phyloP scores from a whole-genome alignment of 495 filamentous ascomycete species.

The Podospora appendiculata region DNA sequence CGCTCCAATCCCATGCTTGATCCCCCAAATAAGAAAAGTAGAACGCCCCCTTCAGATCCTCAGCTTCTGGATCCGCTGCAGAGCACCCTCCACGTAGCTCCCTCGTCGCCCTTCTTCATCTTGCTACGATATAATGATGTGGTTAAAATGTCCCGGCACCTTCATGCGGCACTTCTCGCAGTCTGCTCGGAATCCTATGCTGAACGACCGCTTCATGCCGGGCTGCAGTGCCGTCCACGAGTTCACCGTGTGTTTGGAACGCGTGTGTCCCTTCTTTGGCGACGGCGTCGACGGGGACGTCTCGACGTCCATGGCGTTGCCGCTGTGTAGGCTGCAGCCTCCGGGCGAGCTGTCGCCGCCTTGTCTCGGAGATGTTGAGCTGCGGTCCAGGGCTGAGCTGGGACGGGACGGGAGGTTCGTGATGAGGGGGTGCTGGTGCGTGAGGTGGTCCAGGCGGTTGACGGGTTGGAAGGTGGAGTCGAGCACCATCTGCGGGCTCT shows the following conservation, averaged over 20 bases:
- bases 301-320: constrained; percentile 18
- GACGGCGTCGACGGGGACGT: constrained; percentile 24
- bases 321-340: constrained; percentile 4
- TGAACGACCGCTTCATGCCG: constrained; percentile 59
- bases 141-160: constrained; percentile 82
- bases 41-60: not conserved
- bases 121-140: constrained; percentile 57
- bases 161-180: constrained; percentile 77
- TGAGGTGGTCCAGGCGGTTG: constrained; percentile 22
- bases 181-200: constrained; percentile 78
- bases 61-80: not conserved
- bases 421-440: constrained; percentile 29
- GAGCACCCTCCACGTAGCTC: not conserved
- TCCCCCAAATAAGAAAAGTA: constrained; percentile 1
- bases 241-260: constrained; percentile 40
- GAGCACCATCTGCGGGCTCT: constrained; percentile 30
- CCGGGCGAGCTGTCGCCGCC: not conserved
- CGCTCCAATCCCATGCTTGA: too few species aligned
- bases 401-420: constrained; percentile 11
- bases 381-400: constrained; percentile 10
- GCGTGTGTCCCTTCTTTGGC: constrained; percentile 32
- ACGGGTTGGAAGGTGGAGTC: constrained; percentile 20
- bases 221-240: constrained; percentile 40
- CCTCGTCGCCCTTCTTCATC: not conserved
- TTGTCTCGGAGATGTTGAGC: not conserved